Percentiles rank a stretch among this genome's conserved stretches.
Conservation (phyloP, 768 basidiomycete species). For the Antrodiella citrinella region DNA sequence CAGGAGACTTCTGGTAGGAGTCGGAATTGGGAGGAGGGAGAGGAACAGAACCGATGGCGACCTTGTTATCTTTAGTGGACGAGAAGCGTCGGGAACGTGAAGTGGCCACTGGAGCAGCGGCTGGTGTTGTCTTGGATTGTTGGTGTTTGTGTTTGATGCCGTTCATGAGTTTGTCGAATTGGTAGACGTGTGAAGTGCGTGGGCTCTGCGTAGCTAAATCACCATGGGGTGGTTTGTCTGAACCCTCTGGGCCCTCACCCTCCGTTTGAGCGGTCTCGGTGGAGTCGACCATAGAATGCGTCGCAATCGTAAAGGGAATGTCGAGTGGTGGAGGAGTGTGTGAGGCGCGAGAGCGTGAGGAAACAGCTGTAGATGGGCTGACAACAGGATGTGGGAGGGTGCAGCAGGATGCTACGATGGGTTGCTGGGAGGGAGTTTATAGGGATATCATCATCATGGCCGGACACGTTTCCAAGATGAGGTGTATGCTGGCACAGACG, state of each 20-base stretch:
- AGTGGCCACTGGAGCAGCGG: conserved; percentile 2
- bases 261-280: conserved; percentile 44
- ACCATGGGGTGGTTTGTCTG: conserved; percentile 49
- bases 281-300: conserved; percentile 15
- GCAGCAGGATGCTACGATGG: conserved; percentile 8
- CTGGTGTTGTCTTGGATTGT: conserved; percentile 11
- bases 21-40: conserved; percentile 45
- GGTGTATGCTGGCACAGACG: conserved; percentile 1
- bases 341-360: conserved; percentile 1
- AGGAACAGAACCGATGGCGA: conserved; percentile 27
- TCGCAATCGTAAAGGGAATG: conserved; percentile 12
- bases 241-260: conserved; percentile 46
- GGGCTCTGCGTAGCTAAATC: neutral
- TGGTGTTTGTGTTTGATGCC: conserved; percentile 12
- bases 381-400: conserved; percentile 11
- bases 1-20: conserved; percentile 42
- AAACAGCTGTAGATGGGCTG: conserved; percentile 1
- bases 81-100: neutral
- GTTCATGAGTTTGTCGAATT: conserved; percentile 8
- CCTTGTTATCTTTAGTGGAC: conserved; percentile 2
- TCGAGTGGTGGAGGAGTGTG: conserved; percentile 8
- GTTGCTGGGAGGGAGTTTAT: conserved; percentile 23
- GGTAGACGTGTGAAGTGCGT: conserved; percentile 3
- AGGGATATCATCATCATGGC: conserved; percentile 31
- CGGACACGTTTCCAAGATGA: conserved; percentile 19